Evolutionary conservation across 208 protist species (phyloP).

Genomic region (Kentomonas sorsogonicus): DNA sequence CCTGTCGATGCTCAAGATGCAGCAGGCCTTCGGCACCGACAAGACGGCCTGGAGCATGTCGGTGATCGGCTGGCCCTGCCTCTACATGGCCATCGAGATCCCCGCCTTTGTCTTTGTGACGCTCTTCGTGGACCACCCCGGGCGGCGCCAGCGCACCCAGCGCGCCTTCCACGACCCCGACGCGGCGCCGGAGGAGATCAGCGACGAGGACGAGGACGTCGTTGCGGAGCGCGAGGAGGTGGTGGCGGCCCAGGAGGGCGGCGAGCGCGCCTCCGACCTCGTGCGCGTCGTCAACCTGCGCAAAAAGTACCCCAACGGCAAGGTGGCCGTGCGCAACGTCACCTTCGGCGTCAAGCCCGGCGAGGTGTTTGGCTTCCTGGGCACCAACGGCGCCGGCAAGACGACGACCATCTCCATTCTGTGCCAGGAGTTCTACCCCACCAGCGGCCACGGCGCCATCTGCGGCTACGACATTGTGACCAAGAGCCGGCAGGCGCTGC

Average conservation of each 20-base stretch:
- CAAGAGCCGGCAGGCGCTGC: constrained; percentile 27
- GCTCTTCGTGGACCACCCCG: constrained; percentile 55
- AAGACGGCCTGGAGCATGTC: constrained; percentile 26
- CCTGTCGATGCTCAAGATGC: constrained; percentile 18
- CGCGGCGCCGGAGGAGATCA: constrained; percentile 18
- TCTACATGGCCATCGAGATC: constrained; percentile 49
- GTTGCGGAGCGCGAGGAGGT: constrained; percentile 23
- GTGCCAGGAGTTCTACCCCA: constrained; percentile 61
- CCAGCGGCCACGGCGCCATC: constrained; percentile 45
- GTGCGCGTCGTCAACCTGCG: constrained; percentile 48
- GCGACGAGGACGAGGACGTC: constrained; percentile 39
- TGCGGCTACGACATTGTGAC: constrained; percentile 42
- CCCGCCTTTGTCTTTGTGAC: constrained; percentile 40
- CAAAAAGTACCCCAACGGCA: constrained; percentile 63
- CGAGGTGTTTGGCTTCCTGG: constrained; percentile 84
- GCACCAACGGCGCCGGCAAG: constrained; percentile 87
- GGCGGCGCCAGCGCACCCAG: constrained; percentile 27
- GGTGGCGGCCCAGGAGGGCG: constrained; percentile 13
- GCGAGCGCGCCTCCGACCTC: constrained; percentile 20
- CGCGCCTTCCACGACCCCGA: constrained; percentile 27
- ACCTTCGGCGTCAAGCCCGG: constrained; percentile 61
- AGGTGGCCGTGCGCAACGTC: constrained; percentile 62
- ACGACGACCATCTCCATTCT: constrained; percentile 82
- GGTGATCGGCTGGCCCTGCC: constrained; percentile 22
- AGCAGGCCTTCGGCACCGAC: constrained; percentile 15